Conservation (phyloP, 805 yeast genomes). For the Candida multigemmis region DNA sequence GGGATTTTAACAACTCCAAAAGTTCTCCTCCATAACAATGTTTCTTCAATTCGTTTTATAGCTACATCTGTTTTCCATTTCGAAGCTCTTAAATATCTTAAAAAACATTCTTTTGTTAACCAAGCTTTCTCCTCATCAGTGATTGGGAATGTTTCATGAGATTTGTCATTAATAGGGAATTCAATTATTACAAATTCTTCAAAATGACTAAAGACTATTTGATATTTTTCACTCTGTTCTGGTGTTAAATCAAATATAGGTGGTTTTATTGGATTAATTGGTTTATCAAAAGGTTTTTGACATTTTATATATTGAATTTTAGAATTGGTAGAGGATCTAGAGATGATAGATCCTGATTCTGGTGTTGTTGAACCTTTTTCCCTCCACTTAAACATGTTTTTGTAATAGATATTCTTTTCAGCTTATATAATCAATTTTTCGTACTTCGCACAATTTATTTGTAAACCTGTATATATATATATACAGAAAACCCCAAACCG, state of each 20-base stretch:
- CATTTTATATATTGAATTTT: constrained; percentile 17
- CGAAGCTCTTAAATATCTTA: constrained; percentile 42
- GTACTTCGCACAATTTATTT: too few relatives aligned
- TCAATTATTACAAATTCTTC: constrained; percentile 13
- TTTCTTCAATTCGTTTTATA: constrained; percentile 34
- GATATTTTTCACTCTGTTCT: constrained; percentile 22
- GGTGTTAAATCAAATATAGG: constrained; percentile 19
- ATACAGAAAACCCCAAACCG: background rate
- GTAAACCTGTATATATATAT: too few relatives aligned
- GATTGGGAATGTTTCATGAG: constrained; percentile 13
- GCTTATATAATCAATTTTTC: too few relatives aligned
- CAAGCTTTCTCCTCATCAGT: constrained; percentile 28
- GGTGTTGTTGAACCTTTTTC: too few relatives aligned
- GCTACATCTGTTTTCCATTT: constrained; percentile 40
- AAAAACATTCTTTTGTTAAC: constrained; percentile 44
- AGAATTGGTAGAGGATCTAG: constrained; percentile 3
- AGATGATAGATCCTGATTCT: too few relatives aligned
- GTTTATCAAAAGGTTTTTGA: constrained; percentile 29
- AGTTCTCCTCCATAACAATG: constrained; percentile 48
- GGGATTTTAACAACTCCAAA: constrained; percentile 34
- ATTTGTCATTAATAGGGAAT: constrained; percentile 18
- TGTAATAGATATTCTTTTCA: too few relatives aligned
- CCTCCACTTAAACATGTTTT: too few relatives aligned
- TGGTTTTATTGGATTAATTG: constrained; percentile 22
- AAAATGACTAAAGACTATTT: constrained; percentile 19